phyloP scores from a whole-genome alignment of 2,329 filamentous ascomycete genomes.

The Trichoderma atroviride region DNA sequence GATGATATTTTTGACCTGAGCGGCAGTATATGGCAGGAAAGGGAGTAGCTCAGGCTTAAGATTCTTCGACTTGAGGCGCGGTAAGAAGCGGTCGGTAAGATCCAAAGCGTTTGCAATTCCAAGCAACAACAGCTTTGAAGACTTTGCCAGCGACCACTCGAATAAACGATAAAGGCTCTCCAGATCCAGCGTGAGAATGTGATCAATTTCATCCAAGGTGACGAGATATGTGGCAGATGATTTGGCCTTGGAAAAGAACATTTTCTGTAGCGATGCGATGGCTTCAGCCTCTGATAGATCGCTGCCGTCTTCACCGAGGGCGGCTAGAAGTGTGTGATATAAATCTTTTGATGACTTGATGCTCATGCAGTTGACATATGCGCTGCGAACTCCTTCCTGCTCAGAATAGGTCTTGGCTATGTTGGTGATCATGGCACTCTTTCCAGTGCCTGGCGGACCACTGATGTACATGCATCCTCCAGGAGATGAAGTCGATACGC shows the following conservation, averaged over 20 bases:
- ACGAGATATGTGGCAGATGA: slow-evolving; percentile 70
- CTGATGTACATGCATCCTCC: slow-evolving; percentile 92
- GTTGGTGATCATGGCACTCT: slow-evolving; percentile 89
- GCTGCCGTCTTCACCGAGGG: slow-evolving; percentile 58
- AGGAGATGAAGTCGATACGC: slow-evolving; percentile 59
- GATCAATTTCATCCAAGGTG: slow-evolving; percentile 92
- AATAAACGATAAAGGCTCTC: slow-evolving; percentile 93
- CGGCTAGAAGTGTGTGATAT: slow-evolving; percentile 75
- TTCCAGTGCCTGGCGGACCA: slow-evolving; percentile 92
- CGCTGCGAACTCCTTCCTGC: slow-evolving; percentile 62
- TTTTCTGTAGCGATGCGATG: slow-evolving; percentile 65
- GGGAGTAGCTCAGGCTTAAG: slow-evolving; percentile 87
- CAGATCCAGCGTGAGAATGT: slow-evolving; percentile 84
- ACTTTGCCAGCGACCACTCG: slow-evolving; percentile 86
- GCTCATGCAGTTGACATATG: slow-evolving; percentile 96
- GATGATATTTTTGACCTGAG: slow-evolving; percentile 86
- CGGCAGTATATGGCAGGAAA: slow-evolving; percentile 87
- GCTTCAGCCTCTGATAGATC: slow-evolving; percentile 68
- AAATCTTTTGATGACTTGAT: slow-evolving; percentile 86
- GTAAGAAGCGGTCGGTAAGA: slow-evolving; percentile 91
- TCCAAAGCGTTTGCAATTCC: slow-evolving; percentile 97
- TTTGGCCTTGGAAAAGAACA: slow-evolving; percentile 68
- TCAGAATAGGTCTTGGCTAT: slow-evolving; percentile 64
- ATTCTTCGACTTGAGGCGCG: slow-evolving; percentile 88
- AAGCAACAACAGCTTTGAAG: slow-evolving; percentile 79